Conservation (phyloP, 1,139 yeast genomes). For the Yamadazyma siamensis region DNA sequence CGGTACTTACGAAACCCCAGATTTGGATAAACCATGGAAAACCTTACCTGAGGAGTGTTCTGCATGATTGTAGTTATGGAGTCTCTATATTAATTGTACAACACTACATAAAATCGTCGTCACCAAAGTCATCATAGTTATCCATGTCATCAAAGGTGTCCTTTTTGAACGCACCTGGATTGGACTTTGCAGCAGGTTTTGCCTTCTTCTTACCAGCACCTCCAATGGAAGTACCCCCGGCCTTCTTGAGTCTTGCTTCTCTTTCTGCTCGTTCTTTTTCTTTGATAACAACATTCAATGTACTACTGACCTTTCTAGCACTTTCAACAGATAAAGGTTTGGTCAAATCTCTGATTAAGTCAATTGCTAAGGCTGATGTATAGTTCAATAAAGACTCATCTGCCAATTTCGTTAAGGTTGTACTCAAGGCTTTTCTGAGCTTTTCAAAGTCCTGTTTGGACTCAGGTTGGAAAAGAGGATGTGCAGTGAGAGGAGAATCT, state of each 20-base stretch:
- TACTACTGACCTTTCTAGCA: constrained; percentile 80
- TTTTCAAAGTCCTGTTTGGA: constrained; percentile 80
- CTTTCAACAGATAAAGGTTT: constrained; percentile 81
- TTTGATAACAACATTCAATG: constrained; percentile 74
- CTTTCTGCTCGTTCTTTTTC: constrained; percentile 92
- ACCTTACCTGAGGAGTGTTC: constrained; percentile 14
- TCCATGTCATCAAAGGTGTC: constrained; percentile 58
- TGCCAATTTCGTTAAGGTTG: constrained; percentile 63
- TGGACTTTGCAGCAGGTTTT: constrained; percentile 69
- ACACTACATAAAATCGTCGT: constrained; percentile 87
- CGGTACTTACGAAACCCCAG: constrained; percentile 8
- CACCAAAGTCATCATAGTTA: constrained; percentile 53
- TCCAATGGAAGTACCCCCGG: constrained; percentile 85
- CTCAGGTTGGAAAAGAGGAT: constrained; percentile 78
- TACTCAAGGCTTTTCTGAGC: constrained; percentile 72
- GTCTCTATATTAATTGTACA: neutral
- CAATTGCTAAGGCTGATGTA: constrained; percentile 74
- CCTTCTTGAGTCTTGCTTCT: constrained; percentile 70
- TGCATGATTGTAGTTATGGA: neutral
- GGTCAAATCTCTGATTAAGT: constrained; percentile 78
- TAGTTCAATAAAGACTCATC: constrained; percentile 66
- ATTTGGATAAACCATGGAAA: constrained; percentile 15
- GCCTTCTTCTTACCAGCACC: constrained; percentile 96
- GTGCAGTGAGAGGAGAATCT: constrained; percentile 68
- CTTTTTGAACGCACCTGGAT: constrained; percentile 76